These are phyloP conservation scores for Beauveria varroae DNA, from an alignment of 2,329 filamentous ascomycete genomes.

Conservation along the genomic window DNA sequence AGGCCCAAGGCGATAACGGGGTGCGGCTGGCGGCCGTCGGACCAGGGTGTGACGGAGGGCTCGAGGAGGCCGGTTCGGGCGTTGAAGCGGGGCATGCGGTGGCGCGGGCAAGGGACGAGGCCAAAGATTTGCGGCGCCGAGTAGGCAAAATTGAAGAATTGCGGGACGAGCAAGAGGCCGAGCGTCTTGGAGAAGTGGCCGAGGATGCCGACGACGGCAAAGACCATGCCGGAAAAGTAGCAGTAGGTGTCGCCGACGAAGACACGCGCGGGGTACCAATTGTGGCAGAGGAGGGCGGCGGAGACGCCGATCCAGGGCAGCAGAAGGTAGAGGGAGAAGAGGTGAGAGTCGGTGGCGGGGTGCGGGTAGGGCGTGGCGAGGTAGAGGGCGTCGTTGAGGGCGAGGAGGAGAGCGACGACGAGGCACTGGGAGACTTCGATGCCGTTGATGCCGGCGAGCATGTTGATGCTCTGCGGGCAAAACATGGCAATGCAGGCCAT, in stretches of 20 bases:
- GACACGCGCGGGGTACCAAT: constrained; percentile 91
- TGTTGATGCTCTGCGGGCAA: constrained; percentile 98
- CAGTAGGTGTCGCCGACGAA: constrained; percentile 99
- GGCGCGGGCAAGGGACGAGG: constrained; percentile 83
- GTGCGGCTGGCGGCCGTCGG: constrained; percentile 57
- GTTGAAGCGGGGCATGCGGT: constrained; percentile 86
- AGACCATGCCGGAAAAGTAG: constrained; percentile 99
- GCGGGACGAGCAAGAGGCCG: constrained; percentile 80
- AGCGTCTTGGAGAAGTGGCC: constrained; percentile 98
- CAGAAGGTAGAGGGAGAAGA: constrained; percentile 92
- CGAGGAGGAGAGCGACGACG: constrained; percentile 76
- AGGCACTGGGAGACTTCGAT: constrained; percentile 94
- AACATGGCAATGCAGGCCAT: constrained; percentile 97
- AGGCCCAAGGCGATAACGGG: constrained; percentile 55
- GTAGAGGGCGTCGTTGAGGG: constrained; percentile 83
- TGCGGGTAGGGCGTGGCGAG: constrained; percentile 78
- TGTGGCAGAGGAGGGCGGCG: constrained; percentile 76
- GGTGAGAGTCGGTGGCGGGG: constrained; percentile 88
- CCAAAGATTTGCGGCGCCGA: constrained; percentile 87
- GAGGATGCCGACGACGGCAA: constrained; percentile 91
- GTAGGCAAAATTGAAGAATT: constrained; percentile 95
- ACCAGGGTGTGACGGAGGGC: constrained; percentile 74
- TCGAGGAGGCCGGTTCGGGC: constrained; percentile 77
- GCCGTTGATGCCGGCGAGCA: constrained; percentile 97
- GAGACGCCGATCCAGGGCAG: constrained; percentile 93